These are phyloP conservation scores for Fraxinus velutina DNA, from an alignment of 305 asterid species.

Conservation along the genomic window DNA sequence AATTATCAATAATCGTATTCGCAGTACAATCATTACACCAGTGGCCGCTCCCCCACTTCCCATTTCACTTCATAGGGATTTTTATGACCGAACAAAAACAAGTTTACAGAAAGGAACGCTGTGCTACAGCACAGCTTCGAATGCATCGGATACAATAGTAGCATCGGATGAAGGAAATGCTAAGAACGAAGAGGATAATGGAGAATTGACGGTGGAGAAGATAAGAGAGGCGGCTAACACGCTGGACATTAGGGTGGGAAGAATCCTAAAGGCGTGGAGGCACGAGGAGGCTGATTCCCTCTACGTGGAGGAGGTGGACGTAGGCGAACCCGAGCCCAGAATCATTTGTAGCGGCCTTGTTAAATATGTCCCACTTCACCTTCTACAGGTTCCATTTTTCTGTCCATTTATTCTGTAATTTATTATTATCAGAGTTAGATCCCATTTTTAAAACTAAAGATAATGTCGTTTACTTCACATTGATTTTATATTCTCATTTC, in stretches of 20 bases:
- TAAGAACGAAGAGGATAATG: slow-evolving; percentile 17
- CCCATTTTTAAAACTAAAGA: not conserved
- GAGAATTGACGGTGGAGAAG: not conserved
- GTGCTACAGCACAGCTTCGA: slow-evolving; percentile 40
- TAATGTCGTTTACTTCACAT: not conserved
- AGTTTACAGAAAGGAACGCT: not conserved
- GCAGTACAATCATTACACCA: not conserved
- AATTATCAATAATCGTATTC: not conserved
- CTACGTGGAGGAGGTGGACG: slow-evolving; percentile 91
- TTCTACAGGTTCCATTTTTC: slow-evolving; percentile 53
- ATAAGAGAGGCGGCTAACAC: slow-evolving; percentile 62
- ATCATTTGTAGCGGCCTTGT: slow-evolving; percentile 92
- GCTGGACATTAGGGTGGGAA: slow-evolving; percentile 78
- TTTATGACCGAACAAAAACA: not conserved
- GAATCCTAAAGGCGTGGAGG: slow-evolving; percentile 68
- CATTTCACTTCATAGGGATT: not conserved
- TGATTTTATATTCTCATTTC: not conserved
- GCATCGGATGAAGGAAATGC: slow-evolving; percentile 19
- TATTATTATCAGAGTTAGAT: not conserved
- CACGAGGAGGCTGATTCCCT: slow-evolving; percentile 95
- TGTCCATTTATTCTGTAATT: not conserved
- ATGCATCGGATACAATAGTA: slow-evolving; percentile 7
- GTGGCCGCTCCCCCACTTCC: not conserved
- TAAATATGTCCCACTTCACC: slow-evolving; percentile 57
- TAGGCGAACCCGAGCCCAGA: slow-evolving; percentile 83